Conservation (phyloP, 2,329 filamentous ascomycete genomes). For the Xylariaceae sp. region DNA sequence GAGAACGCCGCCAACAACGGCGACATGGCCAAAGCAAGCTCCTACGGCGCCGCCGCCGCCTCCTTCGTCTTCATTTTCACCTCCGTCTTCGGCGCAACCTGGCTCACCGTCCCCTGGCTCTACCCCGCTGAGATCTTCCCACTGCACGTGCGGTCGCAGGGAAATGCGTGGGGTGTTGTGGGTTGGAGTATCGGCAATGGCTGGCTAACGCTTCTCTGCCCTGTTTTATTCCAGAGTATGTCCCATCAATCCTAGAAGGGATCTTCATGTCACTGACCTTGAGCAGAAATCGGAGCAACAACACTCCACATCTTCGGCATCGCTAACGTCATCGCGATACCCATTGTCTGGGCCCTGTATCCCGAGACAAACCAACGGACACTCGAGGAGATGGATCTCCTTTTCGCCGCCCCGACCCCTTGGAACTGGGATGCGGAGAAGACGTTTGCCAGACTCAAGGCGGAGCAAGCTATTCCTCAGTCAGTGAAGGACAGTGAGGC, state of each 20-base stretch:
- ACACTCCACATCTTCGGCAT: constrained; percentile 70
- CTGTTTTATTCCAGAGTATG: constrained; percentile 30
- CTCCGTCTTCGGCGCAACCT: constrained; percentile 58
- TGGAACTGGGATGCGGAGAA: constrained; percentile 69
- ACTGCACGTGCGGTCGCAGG: constrained; percentile 63
- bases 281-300: constrained; percentile 55
- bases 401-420: constrained; percentile 61
- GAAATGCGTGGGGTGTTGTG: constrained; percentile 70
- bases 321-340: constrained; percentile 59
- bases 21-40: constrained; percentile 41
- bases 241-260: neutral
- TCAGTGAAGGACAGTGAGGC: constrained; percentile 29
- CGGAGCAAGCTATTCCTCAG: constrained; percentile 40
- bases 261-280: neutral
- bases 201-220: constrained; percentile 40
- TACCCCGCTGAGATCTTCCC: constrained; percentile 72
- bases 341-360: constrained; percentile 68
- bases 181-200: constrained; percentile 74
- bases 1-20: constrained; percentile 43
- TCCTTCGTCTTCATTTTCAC: constrained; percentile 69
- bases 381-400: constrained; percentile 67
- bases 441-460: constrained; percentile 57
- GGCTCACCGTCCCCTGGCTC: constrained; percentile 55
- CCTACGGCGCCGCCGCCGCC: constrained; percentile 59
- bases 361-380: constrained; percentile 70